Evolutionary conservation across 352 stramenopile genomes (phyloP).

Genomic region (Phytophthora citrophthora): DNA sequence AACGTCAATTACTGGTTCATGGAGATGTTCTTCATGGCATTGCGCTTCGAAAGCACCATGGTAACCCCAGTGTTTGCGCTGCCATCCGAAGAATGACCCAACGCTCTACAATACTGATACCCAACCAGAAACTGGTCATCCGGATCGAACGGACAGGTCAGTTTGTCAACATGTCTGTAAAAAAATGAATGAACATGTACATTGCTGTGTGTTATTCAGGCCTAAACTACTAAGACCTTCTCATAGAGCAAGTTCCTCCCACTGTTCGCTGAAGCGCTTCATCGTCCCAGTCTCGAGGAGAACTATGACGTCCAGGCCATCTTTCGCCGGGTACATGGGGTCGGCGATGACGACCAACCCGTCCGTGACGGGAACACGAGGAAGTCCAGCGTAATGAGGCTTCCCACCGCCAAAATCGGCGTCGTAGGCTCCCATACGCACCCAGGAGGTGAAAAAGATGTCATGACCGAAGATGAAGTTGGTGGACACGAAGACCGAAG

Average conservation of each 20-base stretch:
- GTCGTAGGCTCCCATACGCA: not conserved
- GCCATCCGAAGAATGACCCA: slow-evolving; percentile 19
- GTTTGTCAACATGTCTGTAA: slow-evolving; percentile 6
- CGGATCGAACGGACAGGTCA: slow-evolving; percentile 22
- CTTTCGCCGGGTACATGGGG: not conserved
- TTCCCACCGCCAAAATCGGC: slow-evolving; percentile 2
- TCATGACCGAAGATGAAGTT: slow-evolving; percentile 3
- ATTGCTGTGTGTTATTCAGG: slow-evolving; percentile 5
- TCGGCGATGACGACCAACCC: not conserved
- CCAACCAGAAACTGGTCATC: not conserved
- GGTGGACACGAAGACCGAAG: not conserved
- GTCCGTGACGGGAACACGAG: slow-evolving; percentile 2
- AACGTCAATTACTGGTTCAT: slow-evolving; percentile 58
- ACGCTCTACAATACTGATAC: slow-evolving; percentile 1
- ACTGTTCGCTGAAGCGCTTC: not conserved
- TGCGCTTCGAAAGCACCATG: slow-evolving; percentile 65
- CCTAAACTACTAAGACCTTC: not conserved
- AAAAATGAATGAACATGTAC: slow-evolving; percentile 17
- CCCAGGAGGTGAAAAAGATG: slow-evolving; percentile 4
- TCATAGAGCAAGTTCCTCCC: slow-evolving; percentile 1
- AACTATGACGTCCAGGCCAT: slow-evolving; percentile 2
- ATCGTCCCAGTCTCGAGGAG: not conserved
- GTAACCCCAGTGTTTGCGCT: slow-evolving; percentile 55
- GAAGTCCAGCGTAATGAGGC: not conserved
- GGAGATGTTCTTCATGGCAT: slow-evolving; percentile 69